phyloP scores from a whole-genome alignment of 1,139 yeast genomes.

The Saccharomyces hybrid region DNA sequence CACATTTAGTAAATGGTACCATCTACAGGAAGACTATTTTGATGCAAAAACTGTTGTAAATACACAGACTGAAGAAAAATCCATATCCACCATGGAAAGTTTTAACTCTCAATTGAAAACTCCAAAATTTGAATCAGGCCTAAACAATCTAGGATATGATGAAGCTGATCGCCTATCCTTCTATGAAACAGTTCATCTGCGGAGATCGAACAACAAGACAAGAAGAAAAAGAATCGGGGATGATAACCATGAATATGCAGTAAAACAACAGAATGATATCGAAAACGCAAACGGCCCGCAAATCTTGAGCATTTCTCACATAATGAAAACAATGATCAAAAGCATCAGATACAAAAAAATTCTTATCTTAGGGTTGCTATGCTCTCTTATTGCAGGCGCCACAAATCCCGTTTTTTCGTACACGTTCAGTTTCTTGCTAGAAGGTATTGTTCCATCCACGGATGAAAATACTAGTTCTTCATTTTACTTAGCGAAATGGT shows the following conservation, averaged over 20 bases:
- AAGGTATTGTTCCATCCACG: slow-evolving; percentile 42
- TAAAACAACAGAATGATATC: slow-evolving; percentile 8
- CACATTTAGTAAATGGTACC: slow-evolving; percentile 5
- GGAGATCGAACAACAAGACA: not conserved
- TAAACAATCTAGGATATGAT: not conserved
- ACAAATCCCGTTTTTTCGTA: slow-evolving; percentile 73
- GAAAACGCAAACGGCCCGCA: slow-evolving; percentile 8
- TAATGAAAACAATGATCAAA: slow-evolving; percentile 35
- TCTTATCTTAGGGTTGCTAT: slow-evolving; percentile 45
- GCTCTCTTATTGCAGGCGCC: slow-evolving; percentile 52
- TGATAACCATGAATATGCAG: not conserved
- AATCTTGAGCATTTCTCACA: slow-evolving; percentile 31
- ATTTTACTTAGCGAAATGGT: slow-evolving; percentile 51
- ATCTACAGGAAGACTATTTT: not conserved
- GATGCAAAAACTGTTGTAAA: not conserved
- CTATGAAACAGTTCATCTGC: not conserved
- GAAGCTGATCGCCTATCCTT: not conserved
- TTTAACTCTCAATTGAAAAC: slow-evolving; percentile 9
- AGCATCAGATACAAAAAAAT: slow-evolving; percentile 35
- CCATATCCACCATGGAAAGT: not conserved
- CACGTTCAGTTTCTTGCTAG: slow-evolving; percentile 60
- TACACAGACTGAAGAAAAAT: not conserved
- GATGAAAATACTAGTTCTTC: slow-evolving; percentile 34
- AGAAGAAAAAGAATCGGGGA: not conserved
- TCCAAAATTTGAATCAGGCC: slow-evolving; percentile 8